These are phyloP conservation scores for Aciculosporium take DNA, from an alignment of 2,329 filamentous ascomycete genomes.

Conservation along the genomic window DNA sequence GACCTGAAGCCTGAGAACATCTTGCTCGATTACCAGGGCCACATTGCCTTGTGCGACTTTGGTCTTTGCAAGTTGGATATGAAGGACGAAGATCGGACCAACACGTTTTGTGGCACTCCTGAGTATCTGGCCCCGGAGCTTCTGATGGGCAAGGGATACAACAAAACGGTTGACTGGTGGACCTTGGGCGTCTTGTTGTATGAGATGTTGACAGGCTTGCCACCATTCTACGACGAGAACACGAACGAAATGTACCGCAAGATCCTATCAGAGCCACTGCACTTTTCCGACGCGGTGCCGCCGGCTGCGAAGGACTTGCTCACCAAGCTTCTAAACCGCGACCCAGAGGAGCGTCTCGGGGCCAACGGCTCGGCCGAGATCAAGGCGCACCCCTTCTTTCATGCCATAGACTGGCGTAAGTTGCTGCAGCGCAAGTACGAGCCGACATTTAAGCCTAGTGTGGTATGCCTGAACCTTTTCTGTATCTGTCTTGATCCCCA, in stretches of 20 bases:
- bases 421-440: constrained; percentile 95
- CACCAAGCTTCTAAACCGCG: constrained; percentile 78
- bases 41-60: constrained; percentile 96
- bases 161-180: constrained; percentile 99
- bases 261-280: constrained; percentile 88
- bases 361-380: constrained; percentile 93
- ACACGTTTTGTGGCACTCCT: constrained; percentile 95
- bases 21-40: constrained; percentile 89
- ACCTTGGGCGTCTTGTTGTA: constrained; percentile 92
- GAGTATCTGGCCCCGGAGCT: constrained; percentile 95
- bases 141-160: constrained; percentile 85
- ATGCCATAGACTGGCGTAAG: constrained; percentile 97
- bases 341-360: constrained; percentile 77
- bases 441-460: constrained; percentile 91
- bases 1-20: constrained; percentile 78
- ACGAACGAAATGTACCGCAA: constrained; percentile 99
- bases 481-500: background rate
- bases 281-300: constrained; percentile 91
- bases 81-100: constrained; percentile 97
- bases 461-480: constrained; percentile 47
- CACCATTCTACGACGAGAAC: constrained; percentile 97
- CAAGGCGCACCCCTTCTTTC: constrained; percentile 98
- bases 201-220: constrained; percentile 95
- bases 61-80: constrained; percentile 97
- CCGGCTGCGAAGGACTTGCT: constrained; percentile 86